A percentile compares a stretch with the other conserved stretches of the same genome.
Evolutionary conservation across 2,329 filamentous ascomycete genomes (phyloP).

Genomic region (Drechslerella stenobrocha): DNA sequence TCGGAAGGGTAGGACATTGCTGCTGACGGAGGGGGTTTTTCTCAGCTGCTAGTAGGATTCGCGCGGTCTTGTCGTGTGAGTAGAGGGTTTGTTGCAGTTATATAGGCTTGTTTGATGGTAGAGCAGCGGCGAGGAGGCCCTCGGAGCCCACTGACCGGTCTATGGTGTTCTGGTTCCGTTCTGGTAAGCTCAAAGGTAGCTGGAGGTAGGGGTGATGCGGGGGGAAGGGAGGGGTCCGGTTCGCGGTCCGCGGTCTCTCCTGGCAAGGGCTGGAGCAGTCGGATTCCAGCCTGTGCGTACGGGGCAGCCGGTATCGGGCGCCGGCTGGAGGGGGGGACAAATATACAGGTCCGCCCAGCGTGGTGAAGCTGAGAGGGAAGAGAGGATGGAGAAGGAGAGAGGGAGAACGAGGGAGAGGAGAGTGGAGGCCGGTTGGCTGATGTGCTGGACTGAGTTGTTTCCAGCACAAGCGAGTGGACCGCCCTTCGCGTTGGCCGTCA

Average conservation of each 20-base stretch:
- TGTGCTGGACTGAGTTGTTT: slow-evolving; percentile 5
- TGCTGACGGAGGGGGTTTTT: slow-evolving; percentile 6
- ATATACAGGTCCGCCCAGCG: slow-evolving; percentile 3
- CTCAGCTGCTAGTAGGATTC: background rate
- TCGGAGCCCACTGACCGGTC: too few relatives aligned
- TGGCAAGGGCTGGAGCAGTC: too few relatives aligned
- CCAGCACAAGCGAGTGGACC: too few relatives aligned
- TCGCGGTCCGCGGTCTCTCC: too few relatives aligned
- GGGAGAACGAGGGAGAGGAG: slow-evolving; percentile 5
- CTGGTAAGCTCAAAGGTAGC: background rate
- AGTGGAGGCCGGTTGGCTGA: slow-evolving; percentile 18
- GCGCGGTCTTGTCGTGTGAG: background rate
- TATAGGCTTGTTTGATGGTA: too few relatives aligned
- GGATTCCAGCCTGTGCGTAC: too few relatives aligned
- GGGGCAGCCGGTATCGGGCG: slow-evolving; percentile 1
- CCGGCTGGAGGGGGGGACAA: slow-evolving; percentile 8
- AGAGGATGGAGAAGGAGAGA: slow-evolving; percentile 4
- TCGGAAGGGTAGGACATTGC: slow-evolving; percentile 62
- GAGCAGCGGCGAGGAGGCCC: too few relatives aligned
- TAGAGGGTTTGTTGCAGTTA: background rate
- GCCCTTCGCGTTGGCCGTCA: too few relatives aligned
- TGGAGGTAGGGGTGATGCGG: slow-evolving; percentile 2
- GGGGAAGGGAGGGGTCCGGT: background rate
- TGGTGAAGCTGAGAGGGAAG: slow-evolving; percentile 1
- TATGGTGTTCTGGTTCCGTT: too few relatives aligned